Percentiles rank a stretch among this genome's conserved stretches.
Conservation (phyloP, 1,284 basidiomycete genomes). For the Trametes pubescens region DNA sequence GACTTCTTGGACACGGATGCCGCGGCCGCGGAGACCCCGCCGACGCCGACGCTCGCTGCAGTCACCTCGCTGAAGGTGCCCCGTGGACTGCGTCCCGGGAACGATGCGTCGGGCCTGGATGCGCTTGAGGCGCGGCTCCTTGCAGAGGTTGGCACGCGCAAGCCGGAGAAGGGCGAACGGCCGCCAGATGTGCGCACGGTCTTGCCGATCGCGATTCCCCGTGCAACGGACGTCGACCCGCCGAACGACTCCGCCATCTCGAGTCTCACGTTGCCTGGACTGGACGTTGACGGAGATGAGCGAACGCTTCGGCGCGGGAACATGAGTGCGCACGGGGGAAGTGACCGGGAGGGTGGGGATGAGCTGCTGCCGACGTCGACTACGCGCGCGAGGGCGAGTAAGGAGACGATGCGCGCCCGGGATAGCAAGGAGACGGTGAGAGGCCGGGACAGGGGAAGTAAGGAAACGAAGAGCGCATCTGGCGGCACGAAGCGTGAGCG, state of each 20-base stretch:
- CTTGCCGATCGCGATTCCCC: conserved; percentile 55
- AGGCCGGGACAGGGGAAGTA: conserved; percentile 26
- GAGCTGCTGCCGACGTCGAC: conserved; percentile 1
- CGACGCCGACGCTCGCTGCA: conserved; percentile 57
- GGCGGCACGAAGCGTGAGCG: conserved; percentile 28
- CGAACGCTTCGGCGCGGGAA: conserved; percentile 35
- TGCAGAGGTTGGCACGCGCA: conserved; percentile 74
- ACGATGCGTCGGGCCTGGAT: conserved; percentile 58
- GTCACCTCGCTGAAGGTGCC: conserved; percentile 50
- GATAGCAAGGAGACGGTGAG: conserved; percentile 34
- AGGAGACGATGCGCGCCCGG: conserved; percentile 21
- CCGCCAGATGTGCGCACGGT: conserved; percentile 59
- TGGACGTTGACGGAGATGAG: conserved; percentile 37
- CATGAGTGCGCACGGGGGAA: conserved; percentile 38
- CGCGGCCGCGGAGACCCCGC: conserved; percentile 47
- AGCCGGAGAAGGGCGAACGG: conserved; percentile 43
- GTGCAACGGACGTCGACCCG: conserved; percentile 45
- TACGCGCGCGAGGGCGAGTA: conserved; percentile 21
- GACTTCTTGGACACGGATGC: conserved; percentile 14
- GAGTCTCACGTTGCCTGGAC: conserved; percentile 71
- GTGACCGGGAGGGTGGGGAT: conserved; percentile 34
- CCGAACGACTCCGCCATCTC: conserved; percentile 78
- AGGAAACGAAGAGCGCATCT: conserved; percentile 35
- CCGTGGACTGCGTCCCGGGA: conserved; percentile 32
- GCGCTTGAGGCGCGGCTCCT: conserved; percentile 67